Percentiles rank a stretch among this genome's conserved stretches.
These are phyloP conservation scores for Ochromonas danica DNA, from an alignment of 108 stramenopile genomes.

Conservation along the genomic window DNA sequence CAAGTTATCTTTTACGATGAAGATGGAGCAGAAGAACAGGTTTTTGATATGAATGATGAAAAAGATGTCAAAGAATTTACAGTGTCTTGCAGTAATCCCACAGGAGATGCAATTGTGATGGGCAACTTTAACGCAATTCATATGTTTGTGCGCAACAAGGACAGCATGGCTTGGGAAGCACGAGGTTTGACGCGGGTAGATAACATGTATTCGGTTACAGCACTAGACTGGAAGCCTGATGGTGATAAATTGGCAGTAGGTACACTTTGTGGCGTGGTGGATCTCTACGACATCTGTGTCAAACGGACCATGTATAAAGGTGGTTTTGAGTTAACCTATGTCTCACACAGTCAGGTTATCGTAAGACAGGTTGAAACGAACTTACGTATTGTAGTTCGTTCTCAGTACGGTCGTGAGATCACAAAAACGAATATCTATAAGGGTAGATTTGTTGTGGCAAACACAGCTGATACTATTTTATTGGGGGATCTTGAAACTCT, in stretches of 20 bases:
- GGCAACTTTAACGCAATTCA: conserved; percentile 61
- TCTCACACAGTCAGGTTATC: conserved; percentile 58
- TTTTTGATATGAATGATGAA: conserved; percentile 55
- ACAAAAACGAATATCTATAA: conserved; percentile 58
- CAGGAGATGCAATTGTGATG: conserved; percentile 60
- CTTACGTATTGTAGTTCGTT: conserved; percentile 50
- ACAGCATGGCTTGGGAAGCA: conserved; percentile 44
- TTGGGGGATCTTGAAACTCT: conserved; percentile 59
- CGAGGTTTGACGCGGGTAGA: conserved; percentile 44
- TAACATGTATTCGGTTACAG: conserved; percentile 63
- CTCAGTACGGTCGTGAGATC: conserved; percentile 60
- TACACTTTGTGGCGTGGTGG: conserved; percentile 59
- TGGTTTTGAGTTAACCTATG: conserved; percentile 65
- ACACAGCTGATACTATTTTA: conserved; percentile 60
- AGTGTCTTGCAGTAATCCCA: conserved; percentile 52
- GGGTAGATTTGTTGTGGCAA: conserved; percentile 58
- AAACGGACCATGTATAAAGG: conserved; percentile 55
- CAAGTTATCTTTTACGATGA: conserved; percentile 59
- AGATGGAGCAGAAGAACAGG: conserved; percentile 52
- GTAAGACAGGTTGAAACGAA: conserved; percentile 53
- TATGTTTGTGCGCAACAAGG: conserved; percentile 44
- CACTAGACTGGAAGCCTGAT: conserved; percentile 64
- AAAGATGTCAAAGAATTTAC: conserved; percentile 51
- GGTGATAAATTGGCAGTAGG: conserved; percentile 60
- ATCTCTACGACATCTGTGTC: conserved; percentile 60